phyloP scores from a whole-genome alignment of 305 asterid species.

The Fraxinus angustifolia region DNA sequence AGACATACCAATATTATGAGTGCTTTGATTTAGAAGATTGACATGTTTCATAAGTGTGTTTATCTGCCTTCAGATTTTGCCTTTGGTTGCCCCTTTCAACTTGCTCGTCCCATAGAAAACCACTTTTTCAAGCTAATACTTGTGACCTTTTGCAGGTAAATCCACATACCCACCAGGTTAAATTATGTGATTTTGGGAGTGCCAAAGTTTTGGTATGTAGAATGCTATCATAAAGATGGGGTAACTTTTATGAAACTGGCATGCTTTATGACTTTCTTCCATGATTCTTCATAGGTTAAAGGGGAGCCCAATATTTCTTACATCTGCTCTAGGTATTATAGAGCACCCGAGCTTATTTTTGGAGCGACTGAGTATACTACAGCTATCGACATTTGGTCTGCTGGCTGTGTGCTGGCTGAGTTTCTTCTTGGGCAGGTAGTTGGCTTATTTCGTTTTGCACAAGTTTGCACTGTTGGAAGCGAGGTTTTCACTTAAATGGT shows the following conservation, averaged over 20 bases:
- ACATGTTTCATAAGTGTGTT: background rate
- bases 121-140: background rate
- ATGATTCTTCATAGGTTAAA: slow-evolving; percentile 16
- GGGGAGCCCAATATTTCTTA: slow-evolving; percentile 30
- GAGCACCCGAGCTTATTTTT: slow-evolving; percentile 31
- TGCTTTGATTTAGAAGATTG: background rate
- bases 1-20: background rate
- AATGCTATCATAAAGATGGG: background rate
- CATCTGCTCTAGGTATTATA: slow-evolving; percentile 30
- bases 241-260: background rate
- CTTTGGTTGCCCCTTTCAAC: background rate
- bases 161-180: slow-evolving; percentile 23
- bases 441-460: background rate
- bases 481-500: background rate
- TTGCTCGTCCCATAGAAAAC: background rate
- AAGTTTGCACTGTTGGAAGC: background rate
- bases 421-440: slow-evolving; percentile 29
- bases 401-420: slow-evolving; percentile 31
- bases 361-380: slow-evolving; percentile 30
- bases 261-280: background rate
- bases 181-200: slow-evolving; percentile 22
- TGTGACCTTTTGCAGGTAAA: slow-evolving; percentile 10
- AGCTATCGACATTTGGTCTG: slow-evolving; percentile 31
- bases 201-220: slow-evolving; percentile 21
- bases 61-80: background rate